Base-by-base conservation (phyloP, 2,329 filamentous ascomycete species). In the Escovopsis sp. region DNA sequence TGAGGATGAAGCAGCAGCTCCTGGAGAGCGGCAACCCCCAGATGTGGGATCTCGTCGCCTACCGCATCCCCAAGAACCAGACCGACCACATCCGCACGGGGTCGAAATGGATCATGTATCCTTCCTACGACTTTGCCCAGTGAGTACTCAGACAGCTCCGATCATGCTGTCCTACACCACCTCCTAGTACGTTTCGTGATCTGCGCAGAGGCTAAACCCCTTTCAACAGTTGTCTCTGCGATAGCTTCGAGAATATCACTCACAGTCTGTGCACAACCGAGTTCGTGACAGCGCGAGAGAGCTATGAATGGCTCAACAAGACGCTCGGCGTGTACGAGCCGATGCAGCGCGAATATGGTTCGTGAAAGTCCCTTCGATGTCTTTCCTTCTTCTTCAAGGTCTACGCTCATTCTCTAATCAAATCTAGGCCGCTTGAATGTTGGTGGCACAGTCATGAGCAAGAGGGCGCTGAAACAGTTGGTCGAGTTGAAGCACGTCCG, bases 41-140 rank as follows among this genome's bases (percentile, higher is more conserved):
- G 62, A 88, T 94, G 84, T 95, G 89, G 89, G 89, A 96, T 68
- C 65, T 94, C 42, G 84, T 85, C 2, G 89, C 89, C 12, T 96
- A 94, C 62, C 78, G 89, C 47, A 80, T 96, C 43, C 72, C 86
- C 47, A 75, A 82, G 54, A 78, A 84, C 36, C 64, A 75, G 45
- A 70, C 69, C 47, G 72, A 78, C 36, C 86, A 94, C 58, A 78
- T 85, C 61, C 75, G 85, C 33, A 94, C 88, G 0, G 85, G 84
- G 28, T 68, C 75, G 49, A 78, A 82, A 56, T 96, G 88, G 87
- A 82, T 79, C 61, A 94, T 95, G 48, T 95, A 94, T 59, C 91
- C 91, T 0, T 93, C 89, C 0, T 95, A 95, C 56, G 88, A 94
- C 59, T 93, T 93, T 58, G 83, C 82, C 0, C 85, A 45, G 36